Evolutionary conservation across 2,329 filamentous ascomycete species (phyloP).

Genomic region (Pseudogymnoascus sp.): DNA sequence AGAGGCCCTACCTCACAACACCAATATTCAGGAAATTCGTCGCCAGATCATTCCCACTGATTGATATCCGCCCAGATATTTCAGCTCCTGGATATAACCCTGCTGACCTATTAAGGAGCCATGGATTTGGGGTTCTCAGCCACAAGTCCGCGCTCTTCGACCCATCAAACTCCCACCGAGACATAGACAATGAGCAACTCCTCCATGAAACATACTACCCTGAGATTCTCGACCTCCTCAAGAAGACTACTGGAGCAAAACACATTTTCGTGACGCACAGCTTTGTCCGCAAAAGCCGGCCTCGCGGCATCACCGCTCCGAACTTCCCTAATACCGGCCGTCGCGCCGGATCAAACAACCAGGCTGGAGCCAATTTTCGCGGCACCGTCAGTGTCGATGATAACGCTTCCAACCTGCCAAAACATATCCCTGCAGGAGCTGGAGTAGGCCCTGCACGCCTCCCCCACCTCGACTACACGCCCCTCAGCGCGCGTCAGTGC

Average conservation of each 20-base stretch:
- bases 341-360: conserved; percentile 3
- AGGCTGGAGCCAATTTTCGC: not conserved
- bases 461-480: not conserved
- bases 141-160: not conserved
- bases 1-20: conserved; percentile 1
- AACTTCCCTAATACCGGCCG: not conserved
- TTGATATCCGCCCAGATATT: not conserved
- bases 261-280: not conserved
- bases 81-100: not conserved
- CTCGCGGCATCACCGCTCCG: not conserved
- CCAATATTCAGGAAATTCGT: conserved; percentile 6
- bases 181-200: not conserved
- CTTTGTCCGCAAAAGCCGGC: not conserved
- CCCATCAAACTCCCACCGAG: not conserved
- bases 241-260: not conserved
- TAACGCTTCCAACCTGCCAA: not conserved
- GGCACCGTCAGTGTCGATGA: not conserved
- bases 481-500: not conserved
- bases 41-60: not conserved
- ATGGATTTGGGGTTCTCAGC: not conserved
- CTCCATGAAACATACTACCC: conserved; percentile 3
- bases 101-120: not conserved
- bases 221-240: not conserved
- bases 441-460: not conserved
- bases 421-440: not conserved